These are phyloP conservation scores for Colletotrichum camelliae DNA, from an alignment of 2,329 filamentous ascomycete species.

Conservation along the genomic window DNA sequence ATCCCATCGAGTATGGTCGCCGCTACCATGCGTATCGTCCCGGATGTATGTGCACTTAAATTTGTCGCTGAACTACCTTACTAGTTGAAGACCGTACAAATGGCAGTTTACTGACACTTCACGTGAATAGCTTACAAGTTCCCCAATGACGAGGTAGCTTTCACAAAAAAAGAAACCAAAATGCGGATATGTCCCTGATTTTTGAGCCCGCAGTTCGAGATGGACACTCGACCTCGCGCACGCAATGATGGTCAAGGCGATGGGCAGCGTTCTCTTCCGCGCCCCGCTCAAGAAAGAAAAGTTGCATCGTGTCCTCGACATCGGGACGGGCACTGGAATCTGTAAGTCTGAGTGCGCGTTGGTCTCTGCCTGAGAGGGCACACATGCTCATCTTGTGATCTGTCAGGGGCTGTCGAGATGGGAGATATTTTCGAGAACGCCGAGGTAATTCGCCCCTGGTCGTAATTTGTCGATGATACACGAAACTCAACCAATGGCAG, in stretches of 20 bases:
- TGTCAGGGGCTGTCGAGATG: not conserved
- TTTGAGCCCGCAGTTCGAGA: not conserved
- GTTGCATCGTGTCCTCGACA: slow-evolving; percentile 52
- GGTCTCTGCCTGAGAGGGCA: rapidly evolving
- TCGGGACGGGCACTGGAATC: slow-evolving; percentile 67
- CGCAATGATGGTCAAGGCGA: not conserved
- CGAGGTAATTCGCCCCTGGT: not conserved
- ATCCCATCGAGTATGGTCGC: not conserved
- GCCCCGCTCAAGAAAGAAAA: not conserved
- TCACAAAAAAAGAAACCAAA: rapidly evolving
- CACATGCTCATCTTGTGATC: rapidly evolving
- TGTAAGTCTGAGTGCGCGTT: slow-evolving; percentile 37
- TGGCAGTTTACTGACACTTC: not conserved
- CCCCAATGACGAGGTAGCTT: not conserved
- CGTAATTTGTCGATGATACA: not conserved
- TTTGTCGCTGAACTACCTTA: not conserved
- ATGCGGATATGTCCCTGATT: not conserved
- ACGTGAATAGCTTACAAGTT: not conserved
- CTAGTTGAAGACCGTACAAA: not conserved
- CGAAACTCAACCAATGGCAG: not conserved
- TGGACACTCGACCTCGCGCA: not conserved
- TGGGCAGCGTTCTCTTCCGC: not conserved
- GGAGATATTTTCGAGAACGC: not conserved
- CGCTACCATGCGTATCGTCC: not conserved
- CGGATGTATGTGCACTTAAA: not conserved